Base-by-base conservation (phyloP, 2,329 filamentous ascomycete species). In the Alternaria sp. region DNA sequence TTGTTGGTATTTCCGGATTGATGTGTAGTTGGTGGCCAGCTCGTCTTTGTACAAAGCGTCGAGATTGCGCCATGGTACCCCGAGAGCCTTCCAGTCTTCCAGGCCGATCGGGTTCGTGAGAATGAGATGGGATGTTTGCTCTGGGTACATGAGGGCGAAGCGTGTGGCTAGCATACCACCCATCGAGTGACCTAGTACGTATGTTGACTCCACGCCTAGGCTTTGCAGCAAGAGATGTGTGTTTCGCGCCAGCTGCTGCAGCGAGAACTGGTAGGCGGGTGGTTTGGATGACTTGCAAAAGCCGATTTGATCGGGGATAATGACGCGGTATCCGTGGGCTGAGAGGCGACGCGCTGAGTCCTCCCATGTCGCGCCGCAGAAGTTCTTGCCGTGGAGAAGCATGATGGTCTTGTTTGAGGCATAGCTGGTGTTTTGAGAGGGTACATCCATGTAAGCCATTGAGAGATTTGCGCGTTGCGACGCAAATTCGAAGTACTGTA, bases 201-300 rank as follows among this genome's bases (percentile, higher is more conserved):
- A 84, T 43, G 81, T 80, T 23, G 80, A 81, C 30, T 73, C 76
- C 49, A 87, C 73, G 11, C 74, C 77, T 21, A 87, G 78, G 2
- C 80, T 75, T 51, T 80, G 66, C 10, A 87, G 79, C 6, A 88
- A 76, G n/a, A 76, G 78, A 44, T 81, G 78, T 12, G 84, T 87
- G 77, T 87, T 87, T 66, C 79, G 78, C 2, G 84, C 82, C 7
- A 87, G 76, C 72, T 87, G 85, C 30, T 83, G 80, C 8, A 87
- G 77, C 25, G 81, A 85, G 77, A 85, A 87, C 70, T 87, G 85
- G 71, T 87, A 87, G 12, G 70, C 68, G 2, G 71, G 69, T 0
- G 85, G 83, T 73, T 87, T 87, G 25, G 82, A 81, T 9, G 85
- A 87, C 73, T 87, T 87, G 82, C 85, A 88, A 77, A 86, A 88